Evolutionary conservation across 257 asterid species (phyloP).

Genomic region (Thymus quinquecostatus): DNA sequence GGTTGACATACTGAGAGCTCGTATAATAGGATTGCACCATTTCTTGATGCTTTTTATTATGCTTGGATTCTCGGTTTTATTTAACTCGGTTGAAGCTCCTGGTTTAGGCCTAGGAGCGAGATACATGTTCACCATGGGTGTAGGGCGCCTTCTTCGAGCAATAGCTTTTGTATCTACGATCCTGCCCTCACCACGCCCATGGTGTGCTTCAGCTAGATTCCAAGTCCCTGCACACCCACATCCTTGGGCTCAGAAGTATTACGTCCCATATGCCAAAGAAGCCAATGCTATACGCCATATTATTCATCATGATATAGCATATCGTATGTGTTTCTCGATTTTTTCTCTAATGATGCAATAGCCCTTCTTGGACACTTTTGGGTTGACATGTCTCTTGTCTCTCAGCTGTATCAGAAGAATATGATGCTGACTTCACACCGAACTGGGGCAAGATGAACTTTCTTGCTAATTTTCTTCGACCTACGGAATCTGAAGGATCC

Average conservation of each 20-base stretch:
- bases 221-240: constrained; percentile 80
- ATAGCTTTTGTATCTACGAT: constrained; percentile 86
- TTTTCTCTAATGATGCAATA: neutral
- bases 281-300: constrained; percentile 67
- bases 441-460: constrained; percentile 93
- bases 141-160: constrained; percentile 90
- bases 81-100: constrained; percentile 88
- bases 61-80: constrained; percentile 93
- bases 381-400: constrained; percentile 26
- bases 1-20: constrained; percentile 78
- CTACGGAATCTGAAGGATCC: constrained; percentile 74
- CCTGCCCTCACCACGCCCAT: constrained; percentile 96
- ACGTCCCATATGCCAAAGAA: constrained; percentile 80
- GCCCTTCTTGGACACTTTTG: neutral
- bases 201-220: constrained; percentile 93
- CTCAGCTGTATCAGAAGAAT: constrained; percentile 67
- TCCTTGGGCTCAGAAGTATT: constrained; percentile 90
- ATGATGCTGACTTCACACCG: constrained; percentile 61
- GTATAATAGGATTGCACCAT: constrained; percentile 92
- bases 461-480: constrained; percentile 82
- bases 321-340: constrained; percentile 48
- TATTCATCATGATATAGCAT: constrained; percentile 71
- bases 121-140: constrained; percentile 96
- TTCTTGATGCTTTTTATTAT: constrained; percentile 90
- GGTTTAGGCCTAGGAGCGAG: constrained; percentile 95